phyloP scores from a whole-genome alignment of 2,329 filamentous ascomycete species.

The Pyrenophora graminea region DNA sequence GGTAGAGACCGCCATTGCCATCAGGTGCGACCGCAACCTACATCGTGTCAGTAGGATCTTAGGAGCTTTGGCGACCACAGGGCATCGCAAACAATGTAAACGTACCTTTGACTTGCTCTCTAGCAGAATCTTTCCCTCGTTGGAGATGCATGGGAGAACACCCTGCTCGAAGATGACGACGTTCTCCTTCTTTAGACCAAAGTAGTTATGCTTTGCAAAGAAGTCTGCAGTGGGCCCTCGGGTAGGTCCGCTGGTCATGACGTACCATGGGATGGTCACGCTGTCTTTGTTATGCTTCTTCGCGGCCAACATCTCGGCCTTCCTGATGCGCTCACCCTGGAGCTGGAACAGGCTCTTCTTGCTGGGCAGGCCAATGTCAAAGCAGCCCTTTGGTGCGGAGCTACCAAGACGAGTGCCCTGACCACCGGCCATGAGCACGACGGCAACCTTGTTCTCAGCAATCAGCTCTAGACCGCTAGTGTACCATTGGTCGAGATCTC shows the following conservation, averaged over 20 bases:
- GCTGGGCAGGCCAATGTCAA: slow-evolving; percentile 91
- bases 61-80: background rate
- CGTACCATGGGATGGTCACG: slow-evolving; percentile 87
- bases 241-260: slow-evolving; percentile 98
- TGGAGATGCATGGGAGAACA: slow-evolving; percentile 93
- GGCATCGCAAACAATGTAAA: too few relatives aligned
- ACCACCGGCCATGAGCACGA: slow-evolving; percentile 95
- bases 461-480: slow-evolving; percentile 68
- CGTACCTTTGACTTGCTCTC: slow-evolving; percentile 80
- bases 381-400: slow-evolving; percentile 96
- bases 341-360: slow-evolving; percentile 96
- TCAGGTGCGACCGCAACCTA: slow-evolving; percentile 90
- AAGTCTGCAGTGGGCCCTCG: slow-evolving; percentile 89
- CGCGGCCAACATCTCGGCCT: slow-evolving; percentile 79
- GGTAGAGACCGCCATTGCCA: slow-evolving; percentile 96
- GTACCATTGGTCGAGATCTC: slow-evolving; percentile 85
- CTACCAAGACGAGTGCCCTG: slow-evolving; percentile 94
- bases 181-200: slow-evolving; percentile 83
- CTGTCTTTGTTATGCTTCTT: slow-evolving; percentile 65
- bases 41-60: slow-evolving; percentile 17
- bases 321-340: slow-evolving; percentile 90
- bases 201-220: slow-evolving; percentile 88
- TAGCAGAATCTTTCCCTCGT: slow-evolving; percentile 94
- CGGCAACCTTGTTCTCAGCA: slow-evolving; percentile 71
- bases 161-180: slow-evolving; percentile 96